Evolutionary conservation across 768 basidiomycete species (phyloP).

Genomic region (Gautieria morchelliformis): DNA sequence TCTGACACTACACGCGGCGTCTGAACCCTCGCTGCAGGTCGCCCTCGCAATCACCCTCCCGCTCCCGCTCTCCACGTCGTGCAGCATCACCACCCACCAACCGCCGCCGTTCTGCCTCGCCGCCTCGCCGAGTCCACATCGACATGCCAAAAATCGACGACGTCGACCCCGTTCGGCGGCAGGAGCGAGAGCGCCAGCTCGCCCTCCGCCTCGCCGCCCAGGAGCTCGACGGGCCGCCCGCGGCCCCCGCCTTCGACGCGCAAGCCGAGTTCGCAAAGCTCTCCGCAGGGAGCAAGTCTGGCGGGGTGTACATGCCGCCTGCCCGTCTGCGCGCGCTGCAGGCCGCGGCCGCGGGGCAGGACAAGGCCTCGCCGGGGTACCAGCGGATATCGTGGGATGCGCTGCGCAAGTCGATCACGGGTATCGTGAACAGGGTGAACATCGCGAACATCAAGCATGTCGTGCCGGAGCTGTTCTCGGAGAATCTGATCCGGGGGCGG

Average conservation of each 20-base stretch:
- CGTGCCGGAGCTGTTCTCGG: conserved; percentile 82
- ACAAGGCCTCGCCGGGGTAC: conserved; percentile 82
- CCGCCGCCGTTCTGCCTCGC: conserved; percentile 19
- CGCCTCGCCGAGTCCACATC: conserved; percentile 25
- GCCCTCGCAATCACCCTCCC: conserved; percentile 11
- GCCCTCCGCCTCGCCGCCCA: conserved; percentile 60
- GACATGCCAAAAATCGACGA: conserved; percentile 49
- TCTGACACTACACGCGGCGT: not conserved
- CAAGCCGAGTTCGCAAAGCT: conserved; percentile 88
- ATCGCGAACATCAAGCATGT: conserved; percentile 92
- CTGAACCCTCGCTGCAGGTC: not conserved
- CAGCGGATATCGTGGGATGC: conserved; percentile 98
- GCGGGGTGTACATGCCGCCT: conserved; percentile 96
- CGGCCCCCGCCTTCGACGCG: conserved; percentile 45
- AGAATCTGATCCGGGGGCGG: conserved; percentile 89
- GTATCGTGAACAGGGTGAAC: conserved; percentile 99
- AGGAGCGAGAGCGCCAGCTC: conserved; percentile 72
- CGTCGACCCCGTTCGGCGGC: conserved; percentile 65
- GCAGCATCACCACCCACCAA: conserved; percentile 23
- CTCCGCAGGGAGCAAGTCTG: conserved; percentile 59
- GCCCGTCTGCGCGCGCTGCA: conserved; percentile 87
- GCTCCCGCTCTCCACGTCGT: conserved; percentile 19
- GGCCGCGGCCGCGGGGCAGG: conserved; percentile 47
- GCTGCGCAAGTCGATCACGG: conserved; percentile 91
- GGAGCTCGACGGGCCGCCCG: conserved; percentile 34